These are phyloP conservation scores for Oryza punctata DNA, from an alignment of 176 grass and related monocot genomes.

Conservation along the genomic window DNA sequence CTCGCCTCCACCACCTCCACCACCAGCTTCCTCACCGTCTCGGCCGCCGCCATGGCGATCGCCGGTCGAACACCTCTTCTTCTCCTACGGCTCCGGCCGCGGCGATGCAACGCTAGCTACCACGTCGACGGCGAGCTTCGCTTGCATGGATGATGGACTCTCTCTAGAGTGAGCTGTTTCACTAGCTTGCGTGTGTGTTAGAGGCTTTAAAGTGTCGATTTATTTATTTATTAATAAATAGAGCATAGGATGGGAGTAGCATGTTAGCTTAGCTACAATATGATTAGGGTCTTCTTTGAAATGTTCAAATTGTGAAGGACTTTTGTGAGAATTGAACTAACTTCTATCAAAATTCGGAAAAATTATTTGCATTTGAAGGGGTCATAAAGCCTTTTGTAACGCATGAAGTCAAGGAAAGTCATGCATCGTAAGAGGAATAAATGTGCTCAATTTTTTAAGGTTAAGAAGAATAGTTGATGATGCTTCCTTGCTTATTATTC, in stretches of 20 bases:
- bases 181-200: neutral
- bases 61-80: neutral
- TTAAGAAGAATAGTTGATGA: neutral
- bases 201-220: neutral
- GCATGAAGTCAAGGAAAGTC: too few relatives aligned
- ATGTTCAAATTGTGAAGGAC: too few relatives aligned
- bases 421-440: too few relatives aligned
- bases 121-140: neutral
- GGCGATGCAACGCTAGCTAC: constrained; percentile 4
- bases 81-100: neutral
- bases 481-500: constrained; percentile 10
- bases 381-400: too few relatives aligned
- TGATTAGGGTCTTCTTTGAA: too few relatives aligned
- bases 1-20: constrained; percentile 94
- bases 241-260: neutral
- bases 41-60: constrained; percentile 12
- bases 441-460: too few relatives aligned
- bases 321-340: too few relatives aligned
- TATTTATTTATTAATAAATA: neutral
- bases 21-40: constrained; percentile 70
- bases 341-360: too few relatives aligned
- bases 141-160: neutral
- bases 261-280: too few relatives aligned
- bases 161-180: neutral
- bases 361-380: too few relatives aligned